These are phyloP conservation scores for Globisporangium heterothallicum DNA, from an alignment of 352 stramenopile species.

Conservation along the genomic window DNA sequence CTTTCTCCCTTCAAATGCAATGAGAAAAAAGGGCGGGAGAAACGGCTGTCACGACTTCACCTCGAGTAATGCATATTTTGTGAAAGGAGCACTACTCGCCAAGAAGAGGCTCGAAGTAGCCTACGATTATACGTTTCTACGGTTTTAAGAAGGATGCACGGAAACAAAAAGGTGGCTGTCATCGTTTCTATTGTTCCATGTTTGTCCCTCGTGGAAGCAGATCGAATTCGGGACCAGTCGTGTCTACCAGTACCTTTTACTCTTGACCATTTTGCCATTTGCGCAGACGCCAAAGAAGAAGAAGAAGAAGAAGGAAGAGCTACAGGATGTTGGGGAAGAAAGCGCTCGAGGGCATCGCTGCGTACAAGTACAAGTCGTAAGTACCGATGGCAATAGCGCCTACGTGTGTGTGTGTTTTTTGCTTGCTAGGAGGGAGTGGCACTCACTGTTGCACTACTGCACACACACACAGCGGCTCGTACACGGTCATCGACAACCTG, in stretches of 20 bases:
- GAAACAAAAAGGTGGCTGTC: too few species aligned
- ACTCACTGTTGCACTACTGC: background rate
- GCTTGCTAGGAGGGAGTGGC: too few species aligned
- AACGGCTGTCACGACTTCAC: background rate
- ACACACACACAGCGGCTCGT: slow-evolving; percentile 46
- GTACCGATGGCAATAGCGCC: slow-evolving; percentile 16
- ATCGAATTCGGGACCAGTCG: background rate
- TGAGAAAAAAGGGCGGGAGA: background rate
- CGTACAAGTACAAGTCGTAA: slow-evolving; percentile 88
- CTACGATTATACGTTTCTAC: too few species aligned
- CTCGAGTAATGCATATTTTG: too few species aligned
- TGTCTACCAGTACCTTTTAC: too few species aligned
- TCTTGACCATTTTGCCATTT: slow-evolving; percentile 8
- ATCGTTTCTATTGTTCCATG: too few species aligned
- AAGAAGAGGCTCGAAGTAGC: too few species aligned
- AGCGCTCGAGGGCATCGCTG: slow-evolving; percentile 76
- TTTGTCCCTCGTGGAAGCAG: too few species aligned
- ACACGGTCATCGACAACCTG: slow-evolving; percentile 86
- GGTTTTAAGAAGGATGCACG: too few species aligned
- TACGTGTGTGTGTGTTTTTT: background rate
- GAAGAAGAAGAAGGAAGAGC: background rate
- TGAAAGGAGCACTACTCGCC: too few species aligned
- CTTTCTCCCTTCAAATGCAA: background rate
- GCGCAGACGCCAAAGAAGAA: background rate
- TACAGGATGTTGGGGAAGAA: slow-evolving; percentile 61